phyloP scores from a whole-genome alignment of 345 rosid species.

The Hibiscus syriacus region DNA sequence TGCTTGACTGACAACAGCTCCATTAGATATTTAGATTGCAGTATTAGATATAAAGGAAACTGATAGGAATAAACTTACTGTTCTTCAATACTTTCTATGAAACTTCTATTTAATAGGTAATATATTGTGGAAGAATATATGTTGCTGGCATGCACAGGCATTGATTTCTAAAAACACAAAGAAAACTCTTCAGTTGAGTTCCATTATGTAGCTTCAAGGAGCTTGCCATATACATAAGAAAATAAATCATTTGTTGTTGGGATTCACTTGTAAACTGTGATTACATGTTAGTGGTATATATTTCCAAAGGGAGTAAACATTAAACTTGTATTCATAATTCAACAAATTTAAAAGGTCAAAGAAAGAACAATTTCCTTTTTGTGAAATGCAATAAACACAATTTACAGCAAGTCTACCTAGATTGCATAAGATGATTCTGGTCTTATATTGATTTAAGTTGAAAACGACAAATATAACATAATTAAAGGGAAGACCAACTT shows the following conservation, averaged over 20 bases:
- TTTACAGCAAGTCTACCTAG: not conserved
- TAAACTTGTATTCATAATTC: not conserved
- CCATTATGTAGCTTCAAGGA: not conserved
- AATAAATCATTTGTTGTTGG: not conserved
- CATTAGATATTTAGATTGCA: not conserved
- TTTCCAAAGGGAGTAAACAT: not conserved
- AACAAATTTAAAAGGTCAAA: not conserved
- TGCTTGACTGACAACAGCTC: not conserved
- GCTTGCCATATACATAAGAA: not conserved
- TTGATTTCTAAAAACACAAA: not conserved
- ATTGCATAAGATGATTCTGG: not conserved
- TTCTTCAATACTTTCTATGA: not conserved
- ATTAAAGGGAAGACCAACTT: constrained; percentile 16
- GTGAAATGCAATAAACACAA: not conserved
- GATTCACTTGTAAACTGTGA: not conserved
- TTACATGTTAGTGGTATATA: not conserved
- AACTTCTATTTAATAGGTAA: not conserved
- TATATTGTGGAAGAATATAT: not conserved
- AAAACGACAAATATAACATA: not conserved
- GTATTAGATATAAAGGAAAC: not conserved
- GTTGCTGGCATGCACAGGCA: not conserved
- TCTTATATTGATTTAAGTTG: not conserved
- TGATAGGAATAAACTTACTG: not conserved
- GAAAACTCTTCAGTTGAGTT: not conserved
- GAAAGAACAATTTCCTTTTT: not conserved